Percentiles rank a stretch among this genome's conserved stretches.
These are phyloP conservation scores for Yamadazyma insecticola DNA, from an alignment of 805 yeast genomes.

Conservation along the genomic window DNA sequence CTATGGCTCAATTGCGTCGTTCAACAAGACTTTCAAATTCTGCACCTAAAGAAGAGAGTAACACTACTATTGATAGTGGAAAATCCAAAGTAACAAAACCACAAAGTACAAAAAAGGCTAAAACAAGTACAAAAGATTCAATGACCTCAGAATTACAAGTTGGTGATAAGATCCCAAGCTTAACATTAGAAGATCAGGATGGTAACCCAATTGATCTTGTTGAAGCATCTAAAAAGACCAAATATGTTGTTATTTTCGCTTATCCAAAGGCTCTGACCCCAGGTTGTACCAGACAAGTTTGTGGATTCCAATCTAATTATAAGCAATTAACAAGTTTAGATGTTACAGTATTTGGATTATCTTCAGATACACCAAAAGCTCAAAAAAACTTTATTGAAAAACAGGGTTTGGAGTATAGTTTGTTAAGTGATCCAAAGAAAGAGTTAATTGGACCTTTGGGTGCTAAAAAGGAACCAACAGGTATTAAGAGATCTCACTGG, in stretches of 20 bases:
- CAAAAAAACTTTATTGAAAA: constrained; percentile 74
- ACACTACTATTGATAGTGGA: too few species aligned
- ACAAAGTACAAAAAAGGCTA: constrained; percentile 6
- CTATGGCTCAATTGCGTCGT: constrained; percentile 37
- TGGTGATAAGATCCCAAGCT: constrained; percentile 65
- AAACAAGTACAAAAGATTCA: constrained; percentile 1
- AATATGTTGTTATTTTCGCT: constrained; percentile 46
- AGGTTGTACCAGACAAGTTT: constrained; percentile 94
- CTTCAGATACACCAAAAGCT: constrained; percentile 76
- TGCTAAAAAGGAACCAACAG: constrained; percentile 74
- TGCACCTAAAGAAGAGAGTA: constrained; percentile 7
- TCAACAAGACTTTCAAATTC: constrained; percentile 25
- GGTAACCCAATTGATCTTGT: constrained; percentile 44
- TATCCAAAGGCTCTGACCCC: constrained; percentile 94
- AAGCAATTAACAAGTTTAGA: constrained; percentile 44
- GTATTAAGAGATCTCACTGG: constrained; percentile 89
- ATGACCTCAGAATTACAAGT: constrained; percentile 29
- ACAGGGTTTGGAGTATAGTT: constrained; percentile 66
- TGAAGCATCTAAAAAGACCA: constrained; percentile 25
- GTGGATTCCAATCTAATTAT: constrained; percentile 74
- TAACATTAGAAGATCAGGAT: constrained; percentile 63
- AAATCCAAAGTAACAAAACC: too few species aligned
- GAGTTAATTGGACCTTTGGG: constrained; percentile 71
- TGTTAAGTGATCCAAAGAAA: constrained; percentile 72
- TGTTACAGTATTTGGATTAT: constrained; percentile 70